A percentile compares a stretch with the other conserved stretches of the same genome.
Evolutionary conservation across 345 rosid species (phyloP).

Genomic region (Eucalyptus rudis): DNA sequence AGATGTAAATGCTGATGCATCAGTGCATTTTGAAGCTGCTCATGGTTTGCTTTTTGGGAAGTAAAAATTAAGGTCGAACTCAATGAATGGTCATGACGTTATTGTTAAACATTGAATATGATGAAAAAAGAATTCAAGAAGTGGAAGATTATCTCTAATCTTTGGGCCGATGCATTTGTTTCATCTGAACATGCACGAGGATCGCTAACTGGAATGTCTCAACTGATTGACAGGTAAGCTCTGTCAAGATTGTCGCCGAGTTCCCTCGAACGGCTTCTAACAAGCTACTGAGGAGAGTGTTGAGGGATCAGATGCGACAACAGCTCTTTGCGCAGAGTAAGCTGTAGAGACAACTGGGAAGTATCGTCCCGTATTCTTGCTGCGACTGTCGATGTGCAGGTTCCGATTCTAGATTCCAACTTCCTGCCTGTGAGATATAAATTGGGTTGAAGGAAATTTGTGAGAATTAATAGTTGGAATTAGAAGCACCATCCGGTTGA

Average conservation of each 20-base stretch:
- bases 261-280: slow-evolving; percentile 84
- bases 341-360: slow-evolving; percentile 5
- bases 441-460: neutral
- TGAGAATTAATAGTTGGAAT: neutral
- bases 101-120: neutral
- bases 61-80: neutral
- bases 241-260: slow-evolving; percentile 47
- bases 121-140: neutral
- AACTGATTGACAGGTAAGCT: slow-evolving; percentile 41
- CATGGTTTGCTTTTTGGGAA: neutral
- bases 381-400: neutral
- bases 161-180: neutral
- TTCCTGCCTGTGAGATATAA: neutral
- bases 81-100: neutral
- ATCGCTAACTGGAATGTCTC: neutral
- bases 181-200: neutral
- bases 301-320: slow-evolving; percentile 52
- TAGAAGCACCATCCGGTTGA: neutral
- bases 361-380: neutral
- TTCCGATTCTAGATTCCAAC: neutral
- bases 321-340: slow-evolving; percentile 28
- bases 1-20: neutral
- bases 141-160: neutral
- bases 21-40: neutral
- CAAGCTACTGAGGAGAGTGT: slow-evolving; percentile 64